Base-by-base conservation (phyloP, 345 rosid species). In the Geranium brycei region DNA sequence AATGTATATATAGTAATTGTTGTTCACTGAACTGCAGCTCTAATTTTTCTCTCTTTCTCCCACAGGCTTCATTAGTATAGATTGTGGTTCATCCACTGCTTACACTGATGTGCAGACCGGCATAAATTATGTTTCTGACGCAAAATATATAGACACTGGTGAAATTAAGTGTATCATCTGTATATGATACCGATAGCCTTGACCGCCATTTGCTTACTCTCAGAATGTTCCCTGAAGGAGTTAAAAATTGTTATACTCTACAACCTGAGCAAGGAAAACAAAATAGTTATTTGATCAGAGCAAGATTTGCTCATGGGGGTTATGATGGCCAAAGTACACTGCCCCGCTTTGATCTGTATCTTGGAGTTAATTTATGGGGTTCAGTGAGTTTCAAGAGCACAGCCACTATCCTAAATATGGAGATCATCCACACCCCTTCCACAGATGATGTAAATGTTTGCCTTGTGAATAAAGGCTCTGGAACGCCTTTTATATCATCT, bases 11-110 rank as follows among this genome's bases (percentile, higher is more conserved):
- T 23, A 23, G 28, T 23, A 23, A 23, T 38, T 23, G 28, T 23
- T 23, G 28, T 23, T 23, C 28, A 35, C 10, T 35, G 15, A 28
- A 7, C 58, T 31, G 10, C 5, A 35, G 53, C 15, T 47, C 15
- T 47, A 8, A 8, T 47, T 47, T 11, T 47, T 47, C 11, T 47
- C 15, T 47, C 15, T 47, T 23, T 47, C 11, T 47, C 11, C 11
- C 7, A 6, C 78, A 80, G 87, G 82, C 53, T 80, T 80, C 76
- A 72, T 78, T 58, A 83, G 85, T 68, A 67, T 83, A 68, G 79
- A 62, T 58, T 80, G 87, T 62, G 88, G 86, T 31, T 73, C 68
- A 14, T 64, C 75, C 0, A 58, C 15, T 47, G 3, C 14, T 32
- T 81, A 75, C 31, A 63, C 56, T 0, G 82, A 81, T 51, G 23